A percentile compares a stretch with the other conserved stretches of the same genome.
Evolutionary conservation across 208 protist species (phyloP).

Genomic region (Phytomonas sp.): DNA sequence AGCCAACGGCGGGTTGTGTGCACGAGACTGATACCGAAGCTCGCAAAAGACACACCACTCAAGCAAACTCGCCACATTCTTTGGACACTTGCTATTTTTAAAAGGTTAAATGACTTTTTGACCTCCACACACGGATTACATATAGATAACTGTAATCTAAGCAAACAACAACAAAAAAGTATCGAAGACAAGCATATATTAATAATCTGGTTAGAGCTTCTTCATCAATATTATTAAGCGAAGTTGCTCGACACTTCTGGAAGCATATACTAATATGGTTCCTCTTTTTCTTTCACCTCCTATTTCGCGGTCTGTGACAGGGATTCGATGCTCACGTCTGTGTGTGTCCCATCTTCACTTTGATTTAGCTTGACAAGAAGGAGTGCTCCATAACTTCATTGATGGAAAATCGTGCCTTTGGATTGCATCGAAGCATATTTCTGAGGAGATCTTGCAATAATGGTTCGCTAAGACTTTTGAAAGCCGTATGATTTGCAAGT

Average conservation of each 20-base stretch:
- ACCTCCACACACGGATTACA: background rate
- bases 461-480: constrained; percentile 33
- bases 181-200: background rate
- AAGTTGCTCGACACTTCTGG: background rate
- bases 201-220: background rate
- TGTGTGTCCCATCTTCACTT: background rate
- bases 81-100: background rate
- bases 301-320: background rate
- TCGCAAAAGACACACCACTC: background rate
- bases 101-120: background rate
- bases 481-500: constrained; percentile 38
- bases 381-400: constrained; percentile 57
- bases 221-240: background rate
- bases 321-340: background rate
- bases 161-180: background rate
- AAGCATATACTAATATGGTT: background rate
- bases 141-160: background rate
- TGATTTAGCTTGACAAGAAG: constrained; percentile 22
- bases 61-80: background rate
- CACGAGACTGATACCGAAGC: background rate
- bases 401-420: constrained; percentile 35
- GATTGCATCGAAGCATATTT: constrained; percentile 45
- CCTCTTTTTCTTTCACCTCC: background rate
- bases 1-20: background rate
- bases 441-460: constrained; percentile 51